Base-by-base conservation (phyloP, 371 early-diverging fungal species). In the Mucor piriformis region DNA sequence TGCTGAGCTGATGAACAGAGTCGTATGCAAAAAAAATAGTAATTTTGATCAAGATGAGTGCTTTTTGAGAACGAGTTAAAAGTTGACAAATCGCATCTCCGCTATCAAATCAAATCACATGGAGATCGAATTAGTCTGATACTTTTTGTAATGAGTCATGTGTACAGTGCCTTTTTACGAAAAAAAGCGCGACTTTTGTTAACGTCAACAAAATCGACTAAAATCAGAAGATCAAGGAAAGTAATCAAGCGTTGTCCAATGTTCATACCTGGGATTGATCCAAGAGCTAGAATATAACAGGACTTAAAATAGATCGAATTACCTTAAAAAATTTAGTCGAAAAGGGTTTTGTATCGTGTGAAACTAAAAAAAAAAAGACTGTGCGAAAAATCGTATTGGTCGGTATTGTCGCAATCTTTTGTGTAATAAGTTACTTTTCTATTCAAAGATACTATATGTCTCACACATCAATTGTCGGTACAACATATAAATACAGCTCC, bases 301-400 rank as follows among this genome's bases (percentile, higher is more conserved):
- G 12, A 15, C 60, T 37, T n/a, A 52, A 59, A 46, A 34, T 46
- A 52, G 60, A 44, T 18, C 44, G 60, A 59, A 59, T 59, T 59
- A n/a, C 60, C 46, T 52, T 32, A 59, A 52, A 51, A 35, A 43
- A 44, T 10, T 25, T 29, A 29, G 4, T 16, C 21, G 20, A 23
- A 44, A 20, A 21, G 29, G 42, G 38, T 23, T 38, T 38, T n/a
- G 42, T 50, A 59, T 59, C 60, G 60, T 59, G 60, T 52, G 60
- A 59, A 59, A 59, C 4, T 29, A 8, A 52, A 46, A 44, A 25
- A 6, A 38, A 33, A 38, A 50, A 32, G 25, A 59, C 43, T 59
- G 60, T 59, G 60, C 60, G 60, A 59, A 59, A 52, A 20, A 35
- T 43, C 21, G 6, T 24, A 42, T 3, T 29, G 29, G 29, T 29